Conservation (phyloP, 2,329 filamentous ascomycete genomes). For the Penicillium olsonii region DNA sequence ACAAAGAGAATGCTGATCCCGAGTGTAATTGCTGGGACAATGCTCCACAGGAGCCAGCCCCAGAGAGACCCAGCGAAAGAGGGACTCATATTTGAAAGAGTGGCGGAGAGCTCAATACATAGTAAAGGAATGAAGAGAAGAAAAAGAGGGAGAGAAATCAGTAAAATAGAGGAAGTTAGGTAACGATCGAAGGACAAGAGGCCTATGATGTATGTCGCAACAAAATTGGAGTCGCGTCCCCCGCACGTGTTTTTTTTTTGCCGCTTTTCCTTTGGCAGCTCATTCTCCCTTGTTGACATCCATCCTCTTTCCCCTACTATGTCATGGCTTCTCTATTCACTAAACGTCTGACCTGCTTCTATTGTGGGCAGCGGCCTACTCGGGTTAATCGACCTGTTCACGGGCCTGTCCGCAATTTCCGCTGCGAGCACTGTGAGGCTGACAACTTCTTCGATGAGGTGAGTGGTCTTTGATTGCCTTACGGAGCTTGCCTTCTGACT, state of each 20-base stretch:
- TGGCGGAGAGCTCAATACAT: background rate
- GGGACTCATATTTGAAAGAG: background rate
- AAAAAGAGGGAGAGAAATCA: background rate
- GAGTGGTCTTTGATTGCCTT: constrained; percentile 27
- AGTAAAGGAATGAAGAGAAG: background rate
- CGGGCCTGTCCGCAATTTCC: constrained; percentile 64
- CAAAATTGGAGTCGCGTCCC: constrained; percentile 19
- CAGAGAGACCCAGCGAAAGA: background rate
- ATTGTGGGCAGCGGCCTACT: constrained; percentile 71
- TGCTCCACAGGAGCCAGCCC: background rate
- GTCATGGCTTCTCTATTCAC: constrained; percentile 46
- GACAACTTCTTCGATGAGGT: constrained; percentile 89
- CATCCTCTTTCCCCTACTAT: constrained; percentile 14
- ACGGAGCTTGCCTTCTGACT: constrained; percentile 10
- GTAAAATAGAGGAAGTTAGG: too few species aligned
- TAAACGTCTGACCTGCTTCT: constrained; percentile 70
- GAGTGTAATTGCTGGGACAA: background rate
- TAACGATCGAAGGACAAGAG: background rate
- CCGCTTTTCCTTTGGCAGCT: background rate
- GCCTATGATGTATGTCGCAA: background rate
- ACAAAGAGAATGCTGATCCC: constrained; percentile 1
- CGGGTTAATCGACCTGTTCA: constrained; percentile 63
- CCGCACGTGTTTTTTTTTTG: constrained; percentile 20
- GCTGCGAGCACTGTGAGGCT: constrained; percentile 77
- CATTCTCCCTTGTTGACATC: constrained; percentile 16